Base-by-base conservation (phyloP, 2,329 filamentous ascomycete genomes). In the Curvularia sp. region DNA sequence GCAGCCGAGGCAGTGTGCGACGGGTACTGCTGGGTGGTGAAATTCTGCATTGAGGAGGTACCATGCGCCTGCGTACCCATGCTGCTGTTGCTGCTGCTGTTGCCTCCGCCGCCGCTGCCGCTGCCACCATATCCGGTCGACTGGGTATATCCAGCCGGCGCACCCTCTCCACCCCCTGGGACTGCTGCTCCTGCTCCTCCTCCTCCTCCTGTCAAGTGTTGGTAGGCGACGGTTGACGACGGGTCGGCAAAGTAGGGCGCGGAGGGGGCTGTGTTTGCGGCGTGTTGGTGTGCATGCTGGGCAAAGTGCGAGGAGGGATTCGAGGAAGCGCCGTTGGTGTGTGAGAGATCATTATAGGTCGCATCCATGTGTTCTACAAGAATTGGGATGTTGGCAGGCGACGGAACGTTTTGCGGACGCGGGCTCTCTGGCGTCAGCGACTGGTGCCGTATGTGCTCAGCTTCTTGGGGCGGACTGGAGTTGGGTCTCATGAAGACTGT, bases 351-450 rank as follows among this genome's bases (percentile, higher is more conserved):
- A 78, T 89, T 88, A 81, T 90, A 89, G 67, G 84, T 80, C 53
- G 87, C 86, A 78, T 91, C 88, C 84, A 87, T 91, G 79, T 90
- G 87, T 73, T 88, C 87, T 73, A 87, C 84, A 71, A 91, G 63
- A 53, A 91, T 84, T 57, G 88, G 87, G 59, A 91, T 89, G 66
- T 86, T 89, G 67, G 86, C 83, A 52, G 88, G 87, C 76, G 88
- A 85, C 65, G 88, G 84, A 65, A 88, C 81, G 77, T 90, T 87
- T 68, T 90, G 78, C 66, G 89, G 89, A 69, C 88, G 87, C 71
- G 89, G 89, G 74, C 87, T 90, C 72, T 89, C 86, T 64, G 89
- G 89, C 72, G 87, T 89, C 71, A 89, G 79, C 65, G 84, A 84
- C 75, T 87, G 84, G 78, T 86, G 86, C 73, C 84, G 85, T 74